Evolutionary conservation across 2,329 filamentous ascomycete species (phyloP), one percentile per base, ranked within the genome.

Genomic region (Allantophomopsis cytisporea): DNA sequence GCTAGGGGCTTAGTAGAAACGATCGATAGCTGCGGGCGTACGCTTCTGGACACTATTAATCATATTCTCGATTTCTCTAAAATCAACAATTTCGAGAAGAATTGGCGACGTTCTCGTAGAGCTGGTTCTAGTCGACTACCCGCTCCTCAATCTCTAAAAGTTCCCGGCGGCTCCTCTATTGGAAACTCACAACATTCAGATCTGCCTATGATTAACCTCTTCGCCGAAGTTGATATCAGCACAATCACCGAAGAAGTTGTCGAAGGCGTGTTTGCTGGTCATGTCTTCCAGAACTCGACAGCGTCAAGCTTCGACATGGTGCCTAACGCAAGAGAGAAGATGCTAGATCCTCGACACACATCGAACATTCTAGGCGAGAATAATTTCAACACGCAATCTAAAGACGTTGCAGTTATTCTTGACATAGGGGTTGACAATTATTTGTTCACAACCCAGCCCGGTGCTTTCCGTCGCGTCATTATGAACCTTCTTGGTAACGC

Each of bases 401-500:
- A 47, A 10, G 45, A 51, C 11, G 52, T 57, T 10, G 41, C 44
- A 21, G 51, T 57, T 3, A 48, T 56, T 21, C 43, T 56, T 15
- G 53, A 55, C 41, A 40, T 56, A 14, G 47, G 51, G 35, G 32
- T 43, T 6, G 42, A 54, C 31, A 46, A 54, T 33, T 57, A 51
- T 31, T 45, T 50, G 14, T 54, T 74, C 47, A 61, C 64, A 2
- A 69, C 69, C 3, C 68, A 77, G 34, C 68, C 71, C 0, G 75
- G 76, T 1, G 67, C 66, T 3, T 53, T 69, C 31, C 58, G 66
- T 37, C 44, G 54, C 17, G 43, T 79, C 18, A 65, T 79, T 38
- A 76, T 78, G 73, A 79, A 80, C 40, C 51, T 80, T 0, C 67
- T 78, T 21, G 73, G 73, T 3, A 80, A 80, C 47, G 67, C 75